Conservation (phyloP, 345 rosid genomes). For the Crucihimalaya himalaica region DNA sequence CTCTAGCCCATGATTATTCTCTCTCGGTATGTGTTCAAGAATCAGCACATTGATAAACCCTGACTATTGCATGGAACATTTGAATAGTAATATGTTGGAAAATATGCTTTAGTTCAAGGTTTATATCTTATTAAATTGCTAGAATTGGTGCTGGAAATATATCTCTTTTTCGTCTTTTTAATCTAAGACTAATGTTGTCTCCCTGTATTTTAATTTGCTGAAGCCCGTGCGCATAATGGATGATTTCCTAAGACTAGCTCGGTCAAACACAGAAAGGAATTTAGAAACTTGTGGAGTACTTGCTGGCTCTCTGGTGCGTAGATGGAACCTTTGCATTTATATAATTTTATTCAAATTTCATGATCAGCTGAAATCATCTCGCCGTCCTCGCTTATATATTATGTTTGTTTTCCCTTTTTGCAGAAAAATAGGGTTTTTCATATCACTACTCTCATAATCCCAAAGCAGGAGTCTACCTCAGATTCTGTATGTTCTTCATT, state of each 20-base stretch:
- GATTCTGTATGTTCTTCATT: slow-evolving; percentile 65
- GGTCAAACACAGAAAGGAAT: slow-evolving; percentile 77
- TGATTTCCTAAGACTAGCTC: slow-evolving; percentile 82
- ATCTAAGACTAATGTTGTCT: slow-evolving; percentile 17
- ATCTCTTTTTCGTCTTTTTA: slow-evolving; percentile 1
- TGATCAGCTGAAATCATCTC: neutral
- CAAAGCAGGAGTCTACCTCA: slow-evolving; percentile 97
- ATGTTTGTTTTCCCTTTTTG: neutral
- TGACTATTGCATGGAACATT: slow-evolving; percentile 4
- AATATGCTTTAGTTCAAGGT: neutral
- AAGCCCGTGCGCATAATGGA: slow-evolving; percentile 92
- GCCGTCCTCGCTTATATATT: slow-evolving; percentile 26
- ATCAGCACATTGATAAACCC: neutral
- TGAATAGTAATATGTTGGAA: neutral
- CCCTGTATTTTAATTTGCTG: slow-evolving; percentile 21
- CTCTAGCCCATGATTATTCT: neutral
- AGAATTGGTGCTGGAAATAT: neutral
- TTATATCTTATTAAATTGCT: neutral
- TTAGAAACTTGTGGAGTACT: slow-evolving; percentile 95
- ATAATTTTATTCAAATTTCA: neutral
- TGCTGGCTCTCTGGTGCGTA: slow-evolving; percentile 88
- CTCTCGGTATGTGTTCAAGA: neutral
- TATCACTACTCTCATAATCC: slow-evolving; percentile 87
- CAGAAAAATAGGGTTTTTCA: slow-evolving; percentile 96
- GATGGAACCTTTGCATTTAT: neutral